These are phyloP conservation scores for Sporothrix globosa DNA, from an alignment of 2,329 filamentous ascomycete genomes.

Conservation along the genomic window DNA sequence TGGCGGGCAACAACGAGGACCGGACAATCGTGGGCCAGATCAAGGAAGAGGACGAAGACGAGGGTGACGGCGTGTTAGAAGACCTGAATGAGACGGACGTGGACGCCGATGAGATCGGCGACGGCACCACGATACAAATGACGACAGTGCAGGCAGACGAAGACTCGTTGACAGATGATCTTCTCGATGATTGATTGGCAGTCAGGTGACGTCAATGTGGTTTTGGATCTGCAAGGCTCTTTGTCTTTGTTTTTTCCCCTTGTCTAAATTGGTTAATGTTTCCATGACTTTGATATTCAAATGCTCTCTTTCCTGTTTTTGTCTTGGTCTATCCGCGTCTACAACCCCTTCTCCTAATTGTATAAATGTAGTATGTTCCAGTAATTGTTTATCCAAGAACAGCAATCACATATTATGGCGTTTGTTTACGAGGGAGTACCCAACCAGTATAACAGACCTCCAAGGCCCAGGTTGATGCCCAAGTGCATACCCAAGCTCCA, in stretches of 20 bases:
- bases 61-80: constrained; percentile 39
- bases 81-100: constrained; percentile 31
- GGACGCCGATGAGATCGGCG: constrained; percentile 41
- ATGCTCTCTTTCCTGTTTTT: constrained; percentile 13
- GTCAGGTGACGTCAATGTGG: not conserved
- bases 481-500: constrained; percentile 87
- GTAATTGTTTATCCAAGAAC: not conserved
- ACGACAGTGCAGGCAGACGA: constrained; percentile 28
- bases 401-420: not conserved
- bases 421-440: constrained; percentile 39
- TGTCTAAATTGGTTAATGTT: constrained; percentile 19
- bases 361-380: not conserved
- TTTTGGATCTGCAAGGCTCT: not conserved
- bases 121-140: constrained; percentile 42
- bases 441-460: constrained; percentile 61
- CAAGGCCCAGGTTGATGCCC: constrained; percentile 67
- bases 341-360: not conserved
- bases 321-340: not conserved
- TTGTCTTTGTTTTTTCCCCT: constrained; percentile 17
- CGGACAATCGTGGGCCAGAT: constrained; percentile 52
- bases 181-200: constrained; percentile 27
- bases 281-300: constrained; percentile 25
- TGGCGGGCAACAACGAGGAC: constrained; percentile 42
- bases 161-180: constrained; percentile 33
- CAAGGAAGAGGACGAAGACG: constrained; percentile 54